Conservation (phyloP, 495 filamentous ascomycete genomes). For the Penicillium samsonianum region DNA sequence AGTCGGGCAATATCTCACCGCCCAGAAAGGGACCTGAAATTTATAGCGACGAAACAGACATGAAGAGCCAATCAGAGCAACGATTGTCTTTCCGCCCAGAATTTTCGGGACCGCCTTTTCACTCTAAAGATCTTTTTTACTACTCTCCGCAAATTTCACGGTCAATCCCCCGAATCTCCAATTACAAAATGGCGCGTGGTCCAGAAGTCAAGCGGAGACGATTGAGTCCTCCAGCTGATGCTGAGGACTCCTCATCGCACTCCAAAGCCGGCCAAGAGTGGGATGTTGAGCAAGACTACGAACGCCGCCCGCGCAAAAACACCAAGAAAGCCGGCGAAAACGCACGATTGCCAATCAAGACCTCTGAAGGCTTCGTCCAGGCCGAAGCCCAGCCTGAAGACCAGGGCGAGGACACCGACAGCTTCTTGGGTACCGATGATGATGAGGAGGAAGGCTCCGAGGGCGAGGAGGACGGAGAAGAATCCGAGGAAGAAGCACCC, state of each 20-base stretch:
- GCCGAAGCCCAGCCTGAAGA: conserved; percentile 49
- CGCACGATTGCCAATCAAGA: conserved; percentile 82
- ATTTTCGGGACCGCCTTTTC: conserved; percentile 16
- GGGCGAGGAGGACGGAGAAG: conserved; percentile 53
- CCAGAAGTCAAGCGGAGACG: conserved; percentile 10
- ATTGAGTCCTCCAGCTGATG: conserved; percentile 52
- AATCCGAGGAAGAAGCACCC: conserved; percentile 55
- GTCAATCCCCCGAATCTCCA: conserved; percentile 3
- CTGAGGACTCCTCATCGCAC: conserved; percentile 32
- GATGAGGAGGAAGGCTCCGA: conserved; percentile 39
- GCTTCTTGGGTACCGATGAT: conserved; percentile 52
- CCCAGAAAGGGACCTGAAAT: conserved; percentile 10
- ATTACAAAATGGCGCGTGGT: conserved; percentile 10
- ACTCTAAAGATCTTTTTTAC: conserved; percentile 8
- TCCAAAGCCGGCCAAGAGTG: conserved; percentile 55
- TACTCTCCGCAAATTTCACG: neutral
- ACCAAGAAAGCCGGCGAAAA: conserved; percentile 69
- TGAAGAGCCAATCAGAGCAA: neutral
- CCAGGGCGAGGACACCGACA: conserved; percentile 52
- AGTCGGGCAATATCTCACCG: conserved; percentile 10
- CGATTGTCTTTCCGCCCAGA: conserved; percentile 5
- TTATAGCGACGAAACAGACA: neutral
- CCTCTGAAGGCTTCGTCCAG: conserved; percentile 69
- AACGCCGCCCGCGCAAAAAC: conserved; percentile 70
- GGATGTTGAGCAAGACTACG: conserved; percentile 92